These are phyloP conservation scores for Globisporangium nodosum DNA, from an alignment of 352 stramenopile species.

Conservation along the genomic window DNA sequence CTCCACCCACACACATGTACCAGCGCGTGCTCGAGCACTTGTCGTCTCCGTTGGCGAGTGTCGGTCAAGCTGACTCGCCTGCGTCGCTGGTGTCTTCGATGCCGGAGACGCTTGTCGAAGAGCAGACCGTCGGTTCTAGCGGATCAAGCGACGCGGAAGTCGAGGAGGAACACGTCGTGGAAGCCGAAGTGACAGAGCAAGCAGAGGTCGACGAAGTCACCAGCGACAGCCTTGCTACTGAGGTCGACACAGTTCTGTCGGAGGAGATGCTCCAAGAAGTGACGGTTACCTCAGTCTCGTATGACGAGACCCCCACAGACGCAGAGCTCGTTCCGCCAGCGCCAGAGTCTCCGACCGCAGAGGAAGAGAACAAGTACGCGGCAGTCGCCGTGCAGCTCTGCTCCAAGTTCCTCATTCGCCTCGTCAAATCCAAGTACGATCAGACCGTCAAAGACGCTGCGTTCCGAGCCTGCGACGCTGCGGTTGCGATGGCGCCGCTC, in stretches of 20 bases:
- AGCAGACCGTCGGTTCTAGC: not conserved
- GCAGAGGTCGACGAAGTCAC: no score
- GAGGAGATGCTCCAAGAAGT: no score
- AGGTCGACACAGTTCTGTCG: no score
- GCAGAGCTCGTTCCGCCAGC: not conserved
- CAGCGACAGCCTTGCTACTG: no score
- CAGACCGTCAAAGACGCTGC: constrained; percentile 25
- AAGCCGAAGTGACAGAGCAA: no score
- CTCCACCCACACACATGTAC: not conserved
- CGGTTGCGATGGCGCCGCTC: constrained; percentile 25
- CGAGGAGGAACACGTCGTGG: not conserved
- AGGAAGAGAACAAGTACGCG: constrained; percentile 18
- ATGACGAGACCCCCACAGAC: not conserved
- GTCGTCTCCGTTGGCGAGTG: not conserved
- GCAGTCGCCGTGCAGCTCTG: constrained; percentile 31
- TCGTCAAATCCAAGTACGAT: constrained; percentile 43
- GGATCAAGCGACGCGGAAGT: not conserved
- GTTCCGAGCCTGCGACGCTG: constrained; percentile 37
- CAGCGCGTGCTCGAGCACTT: not conserved
- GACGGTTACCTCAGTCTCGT: not conserved
- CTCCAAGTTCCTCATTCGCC: constrained; percentile 25
- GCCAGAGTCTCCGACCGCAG: not conserved
- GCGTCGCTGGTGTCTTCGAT: no score
- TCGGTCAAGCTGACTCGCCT: not conserved
- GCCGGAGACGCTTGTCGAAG: not conserved